Evolutionary conservation across 345 rosid genomes (phyloP), one percentile per base, ranked within the genome.

Genomic region (Ailanthus altissimus): DNA sequence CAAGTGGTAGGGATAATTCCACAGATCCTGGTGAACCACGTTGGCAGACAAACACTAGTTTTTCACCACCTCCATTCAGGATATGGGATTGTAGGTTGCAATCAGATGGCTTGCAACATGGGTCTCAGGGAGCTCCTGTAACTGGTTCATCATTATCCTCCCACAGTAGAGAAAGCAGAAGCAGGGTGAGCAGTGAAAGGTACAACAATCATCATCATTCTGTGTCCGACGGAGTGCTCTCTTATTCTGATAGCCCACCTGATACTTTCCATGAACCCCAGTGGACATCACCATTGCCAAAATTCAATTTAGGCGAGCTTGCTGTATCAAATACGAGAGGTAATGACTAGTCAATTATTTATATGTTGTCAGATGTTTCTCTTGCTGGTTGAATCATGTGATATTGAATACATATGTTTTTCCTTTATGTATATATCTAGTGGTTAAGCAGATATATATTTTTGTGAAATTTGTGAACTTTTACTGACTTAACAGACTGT

Each of bases 1-100:
- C 82, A n/a, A 67, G 25, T 61, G 84, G 79, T 65, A 74, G 88
- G 63, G 86, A 84, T 63, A 77, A 80, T 81, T 80, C 91, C 46
- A 72, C 74, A 43, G 83, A 85, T 73, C 83, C 67, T 63, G 83
- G 76, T 20, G 90, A 85, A 75, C 89, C 90, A 26, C 90, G 71
- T 76, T 93, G 97, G 98, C 87, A 85, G 83, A 91, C 82, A 1
- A 94, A 94, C 85, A 83, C 94, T 68, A 91, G 97, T 81, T 94
- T 85, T 82, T 91, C 93, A 50, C 98, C 97, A 59, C 85, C 93
- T 78, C 87, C 89, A 0, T 80, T 80, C 78, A 90, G 92, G 83
- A 86, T 82, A 81, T 85, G 88, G 97, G 88, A 89, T 76, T 90
- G 86, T 75, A 84, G 86, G 72, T 84, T 85, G 76, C 92, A 86